Evolutionary conservation across 148 eudicot genomes (phyloP), one percentile per base, ranked within the genome.

Genomic region (Camellia japonica): DNA sequence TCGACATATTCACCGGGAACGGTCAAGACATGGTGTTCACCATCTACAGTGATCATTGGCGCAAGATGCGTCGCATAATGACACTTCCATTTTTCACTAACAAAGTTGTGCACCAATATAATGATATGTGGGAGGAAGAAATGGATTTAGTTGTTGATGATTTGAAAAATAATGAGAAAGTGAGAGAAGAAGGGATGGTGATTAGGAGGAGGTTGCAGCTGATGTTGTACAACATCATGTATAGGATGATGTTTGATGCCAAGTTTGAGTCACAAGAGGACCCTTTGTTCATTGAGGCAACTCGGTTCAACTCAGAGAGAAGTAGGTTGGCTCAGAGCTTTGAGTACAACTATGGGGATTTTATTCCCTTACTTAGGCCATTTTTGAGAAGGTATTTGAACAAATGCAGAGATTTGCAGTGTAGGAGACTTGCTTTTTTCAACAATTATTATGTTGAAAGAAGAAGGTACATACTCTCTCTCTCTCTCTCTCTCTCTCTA

Each of bases 21-120:
- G 91, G 91, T 2, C 86, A 87, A 62, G 91, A 89, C 81, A 89
- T 89, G 91, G 91, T 87, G 11, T 89, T 87, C 78, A 89, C 91
- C 52, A 54, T 75, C 38, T 89, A 89, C 60, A 89, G 89, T 9
- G 87, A 89, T 3, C 91, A 89, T 70, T 89, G 91, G 91, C 71
- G 91, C 43, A 89, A 89, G 75, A 89, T 89, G 91, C 55, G 91
- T 3, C 73, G 89, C 14, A 89, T 89, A 69, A 89, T 89, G 91
- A 89, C 91, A 2, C 30, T 89, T n/a, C 91, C 91, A 6, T 89
- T 89, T 68, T 89, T 89, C 75, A 89, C 91, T 42, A 89, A 89
- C 84, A 89, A 83, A 54, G 91, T 89, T 30, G 91, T 89, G 13
- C 87, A 83, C 44, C 81, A 72, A 46, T 87, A 85, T 76, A 79